phyloP scores from a whole-genome alignment of 2,329 filamentous ascomycete genomes.

The Cryphonectria naterciae region DNA sequence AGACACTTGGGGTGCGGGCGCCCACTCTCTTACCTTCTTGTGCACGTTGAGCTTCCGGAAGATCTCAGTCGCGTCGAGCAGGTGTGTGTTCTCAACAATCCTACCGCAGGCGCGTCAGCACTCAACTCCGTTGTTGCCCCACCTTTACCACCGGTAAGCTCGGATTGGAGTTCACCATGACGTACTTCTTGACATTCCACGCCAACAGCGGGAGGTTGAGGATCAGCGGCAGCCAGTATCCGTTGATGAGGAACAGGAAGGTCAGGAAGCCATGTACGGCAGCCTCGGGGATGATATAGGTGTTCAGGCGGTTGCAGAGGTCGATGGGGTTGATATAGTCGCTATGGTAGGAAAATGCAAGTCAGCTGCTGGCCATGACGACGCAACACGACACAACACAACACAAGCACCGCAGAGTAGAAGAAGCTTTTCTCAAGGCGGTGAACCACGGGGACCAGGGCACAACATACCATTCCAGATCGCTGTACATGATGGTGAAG shows the following conservation, averaged over 20 bases:
- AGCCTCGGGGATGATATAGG: constrained; percentile 98
- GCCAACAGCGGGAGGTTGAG: constrained; percentile 89
- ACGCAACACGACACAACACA: background rate
- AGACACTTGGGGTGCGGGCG: background rate
- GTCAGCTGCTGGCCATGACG: constrained; percentile 24
- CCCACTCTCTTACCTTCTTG: constrained; percentile 75
- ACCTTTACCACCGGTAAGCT: background rate
- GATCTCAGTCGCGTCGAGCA: constrained; percentile 97
- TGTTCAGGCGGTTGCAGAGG: constrained; percentile 99
- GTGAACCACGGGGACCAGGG: background rate
- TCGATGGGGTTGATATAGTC: constrained; percentile 99
- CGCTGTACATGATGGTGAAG: constrained; percentile 99
- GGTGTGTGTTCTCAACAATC: constrained; percentile 95
- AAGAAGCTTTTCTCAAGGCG: background rate
- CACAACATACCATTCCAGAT: constrained; percentile 84
- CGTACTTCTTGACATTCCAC: constrained; percentile 98
- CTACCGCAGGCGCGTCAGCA: constrained; percentile 48
- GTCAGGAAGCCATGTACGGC: constrained; percentile 96
- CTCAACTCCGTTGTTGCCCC: background rate
- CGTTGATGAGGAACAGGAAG: constrained; percentile 95
- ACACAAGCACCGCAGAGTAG: background rate
- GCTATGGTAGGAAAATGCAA: constrained; percentile 52
- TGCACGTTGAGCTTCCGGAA: constrained; percentile 99
- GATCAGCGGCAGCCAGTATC: constrained; percentile 93
- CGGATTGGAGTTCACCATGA: constrained; percentile 33